Conservation (phyloP, 139 green algal genomes). For the Chlorella sp. region DNA sequence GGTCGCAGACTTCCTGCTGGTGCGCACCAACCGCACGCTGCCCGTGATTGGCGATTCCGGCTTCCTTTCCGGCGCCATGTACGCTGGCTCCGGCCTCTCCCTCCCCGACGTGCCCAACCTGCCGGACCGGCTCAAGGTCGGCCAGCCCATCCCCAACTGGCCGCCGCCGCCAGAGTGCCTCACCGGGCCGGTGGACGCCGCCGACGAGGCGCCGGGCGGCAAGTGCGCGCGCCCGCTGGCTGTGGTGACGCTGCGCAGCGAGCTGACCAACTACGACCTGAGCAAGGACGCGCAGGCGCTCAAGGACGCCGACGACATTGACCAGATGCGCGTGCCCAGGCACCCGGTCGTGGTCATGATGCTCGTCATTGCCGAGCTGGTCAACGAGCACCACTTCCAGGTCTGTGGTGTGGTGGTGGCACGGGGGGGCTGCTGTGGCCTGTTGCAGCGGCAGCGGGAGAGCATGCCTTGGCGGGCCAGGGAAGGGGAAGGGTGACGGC, state of each 20-base stretch:
- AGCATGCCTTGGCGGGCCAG: too few species aligned
- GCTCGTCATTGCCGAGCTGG: background rate
- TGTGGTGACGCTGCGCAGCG: background rate
- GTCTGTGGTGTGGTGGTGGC: too few species aligned
- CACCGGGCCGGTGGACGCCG: background rate
- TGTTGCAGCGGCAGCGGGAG: too few species aligned
- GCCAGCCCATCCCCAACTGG: background rate
- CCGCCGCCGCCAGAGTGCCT: background rate
- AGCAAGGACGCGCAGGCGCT: background rate
- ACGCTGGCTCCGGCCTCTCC: background rate
- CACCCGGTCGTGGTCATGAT: background rate
- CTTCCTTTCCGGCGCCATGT: background rate
- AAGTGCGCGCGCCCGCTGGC: background rate
- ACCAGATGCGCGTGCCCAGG: background rate
- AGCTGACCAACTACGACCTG: background rate
- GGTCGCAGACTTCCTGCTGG: background rate
- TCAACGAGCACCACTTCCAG: background rate
- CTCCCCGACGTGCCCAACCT: background rate
- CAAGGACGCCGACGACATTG: background rate
- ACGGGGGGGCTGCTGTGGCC: too few species aligned
- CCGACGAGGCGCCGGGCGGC: background rate
- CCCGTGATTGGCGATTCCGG: background rate
- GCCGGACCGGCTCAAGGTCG: background rate
- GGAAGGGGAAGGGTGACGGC: too few species aligned
- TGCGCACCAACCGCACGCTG: background rate